Evolutionary conservation across 129 eudicot species (phyloP).

Genomic region (Arctium minus): DNA sequence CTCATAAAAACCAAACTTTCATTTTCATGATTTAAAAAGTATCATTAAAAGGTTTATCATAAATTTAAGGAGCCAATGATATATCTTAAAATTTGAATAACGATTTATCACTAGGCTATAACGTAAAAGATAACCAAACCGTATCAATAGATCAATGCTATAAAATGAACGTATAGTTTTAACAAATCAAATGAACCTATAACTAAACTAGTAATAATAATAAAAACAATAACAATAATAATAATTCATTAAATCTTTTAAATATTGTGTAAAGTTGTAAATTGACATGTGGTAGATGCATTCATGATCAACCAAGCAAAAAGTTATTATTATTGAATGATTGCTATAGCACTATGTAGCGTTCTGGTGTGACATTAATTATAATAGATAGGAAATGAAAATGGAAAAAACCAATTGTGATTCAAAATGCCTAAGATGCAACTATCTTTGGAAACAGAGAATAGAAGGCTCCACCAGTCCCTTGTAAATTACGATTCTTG

Average conservation of each 20-base stretch:
- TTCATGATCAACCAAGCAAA: background rate
- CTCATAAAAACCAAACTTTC: background rate
- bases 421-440: constrained; percentile 7
- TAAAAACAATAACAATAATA: no score
- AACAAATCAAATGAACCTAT: no score
- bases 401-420: background rate
- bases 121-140: background rate
- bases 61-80: background rate
- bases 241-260: background rate
- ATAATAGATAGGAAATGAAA: background rate
- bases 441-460: background rate
- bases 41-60: background rate
- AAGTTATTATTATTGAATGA: background rate
- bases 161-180: background rate
- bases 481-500: background rate
- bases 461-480: background rate
- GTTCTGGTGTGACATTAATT: background rate
- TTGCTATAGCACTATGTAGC: background rate
- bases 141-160: background rate
- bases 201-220: background rate
- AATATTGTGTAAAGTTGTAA: background rate
- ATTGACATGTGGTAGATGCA: background rate
- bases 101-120: background rate
- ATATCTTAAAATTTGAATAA: no score
- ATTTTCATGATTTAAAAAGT: background rate